Evolutionary conservation across 163 green algal genomes (phyloP), one percentile per base, ranked within the genome.

Genomic region (Prototheca stagnorum): DNA sequence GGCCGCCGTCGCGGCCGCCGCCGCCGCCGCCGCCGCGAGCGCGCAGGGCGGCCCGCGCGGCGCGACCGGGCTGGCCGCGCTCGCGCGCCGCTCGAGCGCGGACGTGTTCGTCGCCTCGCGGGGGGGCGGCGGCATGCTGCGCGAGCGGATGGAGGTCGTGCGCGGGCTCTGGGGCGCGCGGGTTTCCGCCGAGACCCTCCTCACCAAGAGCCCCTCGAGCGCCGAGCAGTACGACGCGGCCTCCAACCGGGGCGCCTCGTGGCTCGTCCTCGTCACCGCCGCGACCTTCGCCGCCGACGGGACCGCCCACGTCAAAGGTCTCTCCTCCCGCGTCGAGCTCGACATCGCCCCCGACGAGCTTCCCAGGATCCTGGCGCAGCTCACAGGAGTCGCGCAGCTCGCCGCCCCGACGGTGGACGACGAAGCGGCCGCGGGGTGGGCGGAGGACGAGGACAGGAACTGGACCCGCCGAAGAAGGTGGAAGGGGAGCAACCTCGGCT

Each of bases 201-300:
- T 62, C 2, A 44, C 61, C 2, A 49, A 55, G 11, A 45, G 59
- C 6, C 84, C 84, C 37, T 78, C 57, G 39, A 47, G 85, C 42
- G 82, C 73, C 1, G 74, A 77, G 39, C 81, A 93, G 69, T 92
- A 86, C 57, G 79, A 88, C 51, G 85, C 82, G 36, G 84, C 83
- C 0, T 46, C 66, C 24, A 47, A 33, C 6, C 54, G 72, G 20
- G 61, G 65, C 50, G 80, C 85, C 29, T 56, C 68, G 17, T 87
- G 70, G 67, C 64, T 93, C 24, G 77, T 85, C 37, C 80, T 85
- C 28, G 56, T 93, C 8, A 54, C 78, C 25, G 61, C 22, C 6
- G 40, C 21, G 27, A 45, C 46, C 40, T 65, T 16, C 51, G 44
- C 47, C 33, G 54, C 61, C 11, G 58, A 59, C 22, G 55, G 65